Percentiles rank a stretch among this genome's conserved stretches.
Conservation (phyloP, 208 protist genomes). For the Novymonas esmeraldas region DNA sequence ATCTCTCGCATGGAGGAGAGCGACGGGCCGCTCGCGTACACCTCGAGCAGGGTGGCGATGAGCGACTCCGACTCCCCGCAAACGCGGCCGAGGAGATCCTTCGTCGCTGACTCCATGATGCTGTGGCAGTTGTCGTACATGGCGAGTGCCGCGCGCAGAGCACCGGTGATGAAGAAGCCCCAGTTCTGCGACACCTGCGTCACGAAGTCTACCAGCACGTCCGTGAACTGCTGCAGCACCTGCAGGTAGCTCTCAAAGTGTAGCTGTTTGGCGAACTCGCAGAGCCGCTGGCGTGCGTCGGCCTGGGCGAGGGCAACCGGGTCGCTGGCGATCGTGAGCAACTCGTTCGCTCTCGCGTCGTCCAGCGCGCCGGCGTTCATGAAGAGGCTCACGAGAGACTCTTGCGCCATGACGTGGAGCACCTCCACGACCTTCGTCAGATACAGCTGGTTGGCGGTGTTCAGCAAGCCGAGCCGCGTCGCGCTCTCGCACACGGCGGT, state of each 20-base stretch:
- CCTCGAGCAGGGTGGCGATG: conserved; percentile 34
- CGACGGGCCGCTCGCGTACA: conserved; percentile 18
- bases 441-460: conserved; percentile 33
- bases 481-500: conserved; percentile 16
- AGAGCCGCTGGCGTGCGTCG: conserved; percentile 26
- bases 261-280: conserved; percentile 16
- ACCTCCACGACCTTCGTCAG: conserved; percentile 22
- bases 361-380: conserved; percentile 48
- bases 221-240: conserved; percentile 44
- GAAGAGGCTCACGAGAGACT: conserved; percentile 55
- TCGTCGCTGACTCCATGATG: conserved; percentile 26
- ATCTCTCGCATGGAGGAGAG: conserved; percentile 32
- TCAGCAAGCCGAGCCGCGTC: conserved; percentile 46
- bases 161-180: conserved; percentile 53
- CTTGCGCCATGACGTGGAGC: conserved; percentile 49
- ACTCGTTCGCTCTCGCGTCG: conserved; percentile 60
- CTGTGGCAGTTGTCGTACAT: conserved; percentile 24
- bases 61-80: conserved; percentile 39
- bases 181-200: conserved; percentile 52
- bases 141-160: conserved; percentile 16
- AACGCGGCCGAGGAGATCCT: conserved; percentile 27
- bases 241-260: conserved; percentile 43
- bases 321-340: conserved; percentile 51
- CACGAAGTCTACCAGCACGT: conserved; percentile 51
- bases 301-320: conserved; percentile 18